Base-by-base conservation (phyloP, 352 stramenopile genomes). In the Aphanomyces astaci region DNA sequence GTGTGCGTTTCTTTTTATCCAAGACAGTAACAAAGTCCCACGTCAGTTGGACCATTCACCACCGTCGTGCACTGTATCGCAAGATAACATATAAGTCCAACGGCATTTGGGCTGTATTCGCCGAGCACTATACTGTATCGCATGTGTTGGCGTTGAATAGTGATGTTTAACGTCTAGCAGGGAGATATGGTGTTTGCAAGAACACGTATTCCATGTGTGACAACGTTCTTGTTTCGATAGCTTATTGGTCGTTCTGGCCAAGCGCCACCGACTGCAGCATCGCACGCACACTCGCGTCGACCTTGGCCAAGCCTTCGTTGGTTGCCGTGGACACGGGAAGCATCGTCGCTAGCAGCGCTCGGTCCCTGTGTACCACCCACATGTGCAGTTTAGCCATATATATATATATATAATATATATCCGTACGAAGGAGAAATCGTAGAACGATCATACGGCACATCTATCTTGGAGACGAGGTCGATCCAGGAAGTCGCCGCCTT, bases 381-480 rank as follows among this genome's bases (percentile, higher is more conserved):
- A 49, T n/a, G n/a, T n/a, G n/a, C n/a, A n/a, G n/a, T n/a, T n/a
- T n/a, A n/a, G n/a, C n/a, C n/a, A n/a, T n/a, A n/a, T n/a, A n/a
- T n/a, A n/a, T n/a, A n/a, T n/a, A n/a, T n/a, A n/a, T n/a, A n/a
- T n/a, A n/a, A n/a, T n/a, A n/a, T n/a, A n/a, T n/a, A n/a, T 52
- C 81, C 83, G 4, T 75, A 71, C 31, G 78, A 76, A 13, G 75
- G 76, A 4, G 46, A 36, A 15, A 60, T 40, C 19, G 24, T 36
- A 7, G 49, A 45, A 13, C 11, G 10, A 30, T 57, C 62, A 59
- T 40, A 54, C 27, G 66, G 31, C 59, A 91, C 74, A 68, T 94
- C 86, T 51, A 87, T 82, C 60, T 94, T 93, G 64, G 86, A 94
- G 33, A 94, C 80, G 72, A 94, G 89, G 74, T 94, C 86, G 55